A percentile compares a stretch with the other conserved stretches of the same genome.
Evolutionary conservation across 2,329 filamentous ascomycete genomes (phyloP).

Genomic region (Fusarium solani-melongenae): DNA sequence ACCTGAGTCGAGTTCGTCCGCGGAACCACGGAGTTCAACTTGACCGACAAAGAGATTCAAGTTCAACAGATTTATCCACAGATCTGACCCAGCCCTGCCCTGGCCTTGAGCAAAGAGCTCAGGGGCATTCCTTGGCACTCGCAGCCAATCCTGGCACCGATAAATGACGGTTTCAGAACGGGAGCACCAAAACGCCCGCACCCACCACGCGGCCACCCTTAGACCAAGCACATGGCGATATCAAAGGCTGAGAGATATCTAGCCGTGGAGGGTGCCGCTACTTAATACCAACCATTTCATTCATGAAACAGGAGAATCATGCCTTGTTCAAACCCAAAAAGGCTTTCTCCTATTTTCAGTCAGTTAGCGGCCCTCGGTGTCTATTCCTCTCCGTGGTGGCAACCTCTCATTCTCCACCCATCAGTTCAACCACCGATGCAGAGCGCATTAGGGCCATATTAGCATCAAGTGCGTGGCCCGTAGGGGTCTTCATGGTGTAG

Average conservation of each 20-base stretch:
- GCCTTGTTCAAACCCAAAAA: neutral
- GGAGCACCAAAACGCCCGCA: slow-evolving; percentile 36
- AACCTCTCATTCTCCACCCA: slow-evolving; percentile 9
- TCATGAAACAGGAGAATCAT: slow-evolving; percentile 27
- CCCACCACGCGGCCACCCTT: slow-evolving; percentile 8
- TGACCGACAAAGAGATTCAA: neutral
- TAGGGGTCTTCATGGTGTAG: neutral
- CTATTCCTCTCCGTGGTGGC: neutral
- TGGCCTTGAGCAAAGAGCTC: neutral
- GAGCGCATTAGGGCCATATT: slow-evolving; percentile 2
- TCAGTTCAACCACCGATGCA: slow-evolving; percentile 12
- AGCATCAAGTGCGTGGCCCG: slow-evolving; percentile 7
- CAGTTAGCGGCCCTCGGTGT: neutral
- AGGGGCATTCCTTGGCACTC: slow-evolving; percentile 2
- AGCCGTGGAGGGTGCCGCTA: neutral
- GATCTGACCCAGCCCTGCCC: neutral
- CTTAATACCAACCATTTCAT: neutral
- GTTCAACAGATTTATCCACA: neutral
- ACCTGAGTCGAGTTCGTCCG: neutral
- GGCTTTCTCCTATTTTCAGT: neutral
- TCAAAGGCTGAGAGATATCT: slow-evolving; percentile 10
- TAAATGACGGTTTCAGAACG: slow-evolving; percentile 30
- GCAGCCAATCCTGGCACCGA: slow-evolving; percentile 28
- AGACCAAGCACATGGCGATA: slow-evolving; percentile 2
- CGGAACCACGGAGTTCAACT: neutral